Evolutionary conservation across 495 filamentous ascomycete species (phyloP).

Genomic region (Hypoxylon perforatum): DNA sequence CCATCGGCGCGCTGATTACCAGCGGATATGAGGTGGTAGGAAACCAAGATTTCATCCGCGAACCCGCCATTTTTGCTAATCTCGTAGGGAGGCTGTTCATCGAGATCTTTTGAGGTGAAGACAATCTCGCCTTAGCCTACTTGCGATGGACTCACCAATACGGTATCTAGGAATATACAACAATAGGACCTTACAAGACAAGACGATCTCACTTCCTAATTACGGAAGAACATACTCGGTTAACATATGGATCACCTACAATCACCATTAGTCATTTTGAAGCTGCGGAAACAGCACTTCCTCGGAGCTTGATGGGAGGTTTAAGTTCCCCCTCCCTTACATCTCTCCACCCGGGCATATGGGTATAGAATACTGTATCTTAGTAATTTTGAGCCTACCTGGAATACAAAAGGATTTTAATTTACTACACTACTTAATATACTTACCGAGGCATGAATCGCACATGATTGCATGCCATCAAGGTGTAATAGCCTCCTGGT

Average conservation of each 20-base stretch:
- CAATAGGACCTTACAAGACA: slow-evolving; percentile 3
- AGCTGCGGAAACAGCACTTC: slow-evolving; percentile 20
- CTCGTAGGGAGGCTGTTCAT: slow-evolving; percentile 18
- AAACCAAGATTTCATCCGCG: slow-evolving; percentile 46
- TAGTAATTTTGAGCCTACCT: too few species aligned
- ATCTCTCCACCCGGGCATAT: background rate
- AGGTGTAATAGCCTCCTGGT: too few species aligned
- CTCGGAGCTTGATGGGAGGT: slow-evolving; percentile 18
- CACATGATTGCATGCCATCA: too few species aligned
- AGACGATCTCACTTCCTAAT: too few species aligned
- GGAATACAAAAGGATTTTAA: too few species aligned
- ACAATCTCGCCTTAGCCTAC: background rate
- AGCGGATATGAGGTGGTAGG: slow-evolving; percentile 53
- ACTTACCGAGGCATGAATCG: too few species aligned
- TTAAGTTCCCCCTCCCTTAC: background rate
- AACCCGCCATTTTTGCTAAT: slow-evolving; percentile 35
- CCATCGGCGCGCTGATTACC: slow-evolving; percentile 79
- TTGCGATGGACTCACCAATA: background rate
- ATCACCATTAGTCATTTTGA: background rate
- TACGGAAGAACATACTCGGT: background rate
- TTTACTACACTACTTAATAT: too few species aligned
- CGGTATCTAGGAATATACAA: background rate
- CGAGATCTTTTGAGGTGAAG: background rate
- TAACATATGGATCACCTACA: too few species aligned
- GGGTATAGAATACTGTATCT: background rate